Conservation (phyloP, 2,329 filamentous ascomycete genomes). For the Monilinia vaccinii-corymbosi region DNA sequence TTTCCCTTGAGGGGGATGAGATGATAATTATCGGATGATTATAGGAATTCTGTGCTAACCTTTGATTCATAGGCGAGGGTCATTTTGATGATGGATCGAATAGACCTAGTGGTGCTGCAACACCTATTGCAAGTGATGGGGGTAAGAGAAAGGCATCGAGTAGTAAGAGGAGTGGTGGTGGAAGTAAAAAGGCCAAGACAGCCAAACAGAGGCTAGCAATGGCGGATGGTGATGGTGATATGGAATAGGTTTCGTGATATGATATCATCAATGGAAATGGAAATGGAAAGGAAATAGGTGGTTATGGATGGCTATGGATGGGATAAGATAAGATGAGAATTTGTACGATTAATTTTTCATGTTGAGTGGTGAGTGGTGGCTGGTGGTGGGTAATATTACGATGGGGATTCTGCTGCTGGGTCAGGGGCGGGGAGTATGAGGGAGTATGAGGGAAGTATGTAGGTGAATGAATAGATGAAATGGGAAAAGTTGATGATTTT, state of each 20-base stretch:
- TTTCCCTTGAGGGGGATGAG: constrained; percentile 4
- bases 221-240: constrained; percentile 46
- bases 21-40: neutral
- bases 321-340: neutral
- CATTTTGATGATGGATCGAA: constrained; percentile 82
- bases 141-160: constrained; percentile 36
- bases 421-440: neutral
- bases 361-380: neutral
- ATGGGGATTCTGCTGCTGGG: neutral
- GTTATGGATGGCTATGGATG: neutral
- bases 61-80: constrained; percentile 63
- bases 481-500: neutral
- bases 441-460: neutral
- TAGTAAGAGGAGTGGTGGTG: constrained; percentile 38
- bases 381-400: neutral
- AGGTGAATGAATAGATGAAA: neutral
- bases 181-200: constrained; percentile 56
- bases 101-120: constrained; percentile 78
- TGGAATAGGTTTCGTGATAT: neutral
- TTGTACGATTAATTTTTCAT: constrained; percentile 1
- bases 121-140: constrained; percentile 53
- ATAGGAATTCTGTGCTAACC: constrained; percentile 5
- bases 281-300: neutral
- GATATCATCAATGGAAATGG: neutral
- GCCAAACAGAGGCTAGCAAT: constrained; percentile 60